These are phyloP conservation scores for Tuber microsphaerosporum DNA, from an alignment of 495 filamentous ascomycete species.

Conservation along the genomic window DNA sequence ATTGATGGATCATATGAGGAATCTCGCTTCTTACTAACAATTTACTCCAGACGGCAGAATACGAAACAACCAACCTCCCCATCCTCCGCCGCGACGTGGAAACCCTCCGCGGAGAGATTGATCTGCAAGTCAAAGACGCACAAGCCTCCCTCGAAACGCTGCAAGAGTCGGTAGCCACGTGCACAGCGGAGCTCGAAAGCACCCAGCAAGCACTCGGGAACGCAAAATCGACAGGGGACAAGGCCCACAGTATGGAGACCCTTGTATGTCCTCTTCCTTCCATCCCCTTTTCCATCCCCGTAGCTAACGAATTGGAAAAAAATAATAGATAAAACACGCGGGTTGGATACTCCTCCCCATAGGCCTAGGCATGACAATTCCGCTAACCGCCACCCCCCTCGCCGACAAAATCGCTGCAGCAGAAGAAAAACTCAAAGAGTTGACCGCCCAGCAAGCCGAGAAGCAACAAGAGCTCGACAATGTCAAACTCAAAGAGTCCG, in stretches of 20 bases:
- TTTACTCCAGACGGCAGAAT: constrained; percentile 12
- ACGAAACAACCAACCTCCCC: constrained; percentile 16
- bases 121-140: constrained; percentile 5
- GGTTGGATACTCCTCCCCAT: constrained; percentile 36
- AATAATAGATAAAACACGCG: constrained; percentile 29
- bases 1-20: not conserved
- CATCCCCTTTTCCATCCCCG: not conserved
- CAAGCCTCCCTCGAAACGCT: constrained; percentile 14
- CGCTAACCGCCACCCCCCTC: constrained; percentile 25
- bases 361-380: constrained; percentile 30
- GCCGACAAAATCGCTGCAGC: constrained; percentile 23
- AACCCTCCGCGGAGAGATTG: constrained; percentile 17
- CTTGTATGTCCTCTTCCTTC: constrained; percentile 17
- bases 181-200: constrained; percentile 13
- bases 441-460: constrained; percentile 15
- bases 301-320: not conserved
- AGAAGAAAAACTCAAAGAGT: constrained; percentile 19
- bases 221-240: constrained; percentile 18
- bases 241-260: constrained; percentile 29
- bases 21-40: not conserved
- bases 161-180: constrained; percentile 13
- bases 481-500: constrained; percentile 17
- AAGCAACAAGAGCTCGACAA: constrained; percentile 19
- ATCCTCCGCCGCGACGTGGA: constrained; percentile 21
- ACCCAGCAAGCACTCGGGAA: constrained; percentile 22